These are phyloP conservation scores for Fusarium papillatum DNA, from an alignment of 2,329 filamentous ascomycete genomes.

Conservation along the genomic window DNA sequence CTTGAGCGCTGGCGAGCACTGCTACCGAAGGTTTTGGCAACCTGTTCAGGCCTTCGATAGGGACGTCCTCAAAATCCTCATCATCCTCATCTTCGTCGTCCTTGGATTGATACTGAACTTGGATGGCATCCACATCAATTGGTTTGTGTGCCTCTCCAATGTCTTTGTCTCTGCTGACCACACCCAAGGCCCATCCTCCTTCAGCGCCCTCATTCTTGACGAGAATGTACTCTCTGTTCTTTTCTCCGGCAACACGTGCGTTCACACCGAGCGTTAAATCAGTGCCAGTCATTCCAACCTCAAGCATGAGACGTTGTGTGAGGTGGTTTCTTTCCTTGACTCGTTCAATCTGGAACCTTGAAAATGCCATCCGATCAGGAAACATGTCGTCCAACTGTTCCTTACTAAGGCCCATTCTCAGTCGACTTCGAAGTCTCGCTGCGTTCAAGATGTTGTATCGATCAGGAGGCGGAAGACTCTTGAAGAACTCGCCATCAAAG, in stretches of 20 bases:
- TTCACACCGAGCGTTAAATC: slow-evolving; percentile 78
- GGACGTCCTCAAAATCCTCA: slow-evolving; percentile 92
- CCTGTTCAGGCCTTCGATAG: slow-evolving; percentile 90
- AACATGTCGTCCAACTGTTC: slow-evolving; percentile 98
- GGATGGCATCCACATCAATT: slow-evolving; percentile 86
- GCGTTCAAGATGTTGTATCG: slow-evolving; percentile 98
- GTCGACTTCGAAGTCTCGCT: slow-evolving; percentile 85
- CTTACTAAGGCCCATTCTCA: slow-evolving; percentile 97
- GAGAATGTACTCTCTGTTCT: slow-evolving; percentile 92
- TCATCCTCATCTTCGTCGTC: slow-evolving; percentile 76
- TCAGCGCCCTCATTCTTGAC: slow-evolving; percentile 97
- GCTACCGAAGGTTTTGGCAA: slow-evolving; percentile 71
- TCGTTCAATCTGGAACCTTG: slow-evolving; percentile 94
- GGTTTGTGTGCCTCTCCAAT: slow-evolving; percentile 86
- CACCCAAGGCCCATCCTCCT: slow-evolving; percentile 95
- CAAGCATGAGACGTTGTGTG: slow-evolving; percentile 93
- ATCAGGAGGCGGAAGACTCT: slow-evolving; percentile 89
- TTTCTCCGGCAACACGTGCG: slow-evolving; percentile 84
- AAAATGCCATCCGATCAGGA: slow-evolving; percentile 97
- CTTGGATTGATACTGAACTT: slow-evolving; percentile 68
- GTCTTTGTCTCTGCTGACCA: slow-evolving; percentile 88
- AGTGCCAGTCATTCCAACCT: slow-evolving; percentile 89
- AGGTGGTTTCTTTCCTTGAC: slow-evolving; percentile 94
- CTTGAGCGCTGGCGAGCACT: slow-evolving; percentile 39
- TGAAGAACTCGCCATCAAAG: slow-evolving; percentile 96